Evolutionary conservation across 2,329 filamentous ascomycete species (phyloP).

Genomic region (Botrytis cinerea): DNA sequence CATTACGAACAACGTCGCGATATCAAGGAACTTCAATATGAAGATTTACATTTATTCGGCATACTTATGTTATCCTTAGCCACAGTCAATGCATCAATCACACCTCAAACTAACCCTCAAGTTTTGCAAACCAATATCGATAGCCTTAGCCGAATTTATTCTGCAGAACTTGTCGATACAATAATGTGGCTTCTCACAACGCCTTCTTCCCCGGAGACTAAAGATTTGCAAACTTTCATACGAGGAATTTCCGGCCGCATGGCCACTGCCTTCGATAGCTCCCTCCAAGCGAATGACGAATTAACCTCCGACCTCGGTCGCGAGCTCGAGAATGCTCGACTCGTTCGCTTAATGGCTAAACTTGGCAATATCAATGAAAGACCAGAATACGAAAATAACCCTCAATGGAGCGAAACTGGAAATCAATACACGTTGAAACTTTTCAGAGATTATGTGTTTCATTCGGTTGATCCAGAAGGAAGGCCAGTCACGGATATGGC

Average conservation of each 20-base stretch:
- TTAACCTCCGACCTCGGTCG: slow-evolving; percentile 69
- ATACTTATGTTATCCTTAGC: slow-evolving; percentile 81
- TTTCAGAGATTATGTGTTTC: slow-evolving; percentile 96
- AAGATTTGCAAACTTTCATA: slow-evolving; percentile 79
- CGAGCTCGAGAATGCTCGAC: slow-evolving; percentile 86
- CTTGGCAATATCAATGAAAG: slow-evolving; percentile 87
- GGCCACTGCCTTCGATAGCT: slow-evolving; percentile 72
- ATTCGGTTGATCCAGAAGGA: slow-evolving; percentile 85
- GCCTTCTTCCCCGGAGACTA: slow-evolving; percentile 63
- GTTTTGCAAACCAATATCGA: slow-evolving; percentile 71
- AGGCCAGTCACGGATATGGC: slow-evolving; percentile 83
- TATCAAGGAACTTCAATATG: slow-evolving; percentile 76
- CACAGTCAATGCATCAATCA: slow-evolving; percentile 58
- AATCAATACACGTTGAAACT: slow-evolving; percentile 91
- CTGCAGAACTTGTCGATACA: slow-evolving; percentile 74
- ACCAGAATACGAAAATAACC: slow-evolving; percentile 76
- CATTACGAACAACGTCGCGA: slow-evolving; percentile 73
- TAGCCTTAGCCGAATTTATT: slow-evolving; percentile 74
- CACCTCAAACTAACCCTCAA: slow-evolving; percentile 37
- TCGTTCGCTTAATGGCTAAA: slow-evolving; percentile 79
- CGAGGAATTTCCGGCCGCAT: slow-evolving; percentile 77
- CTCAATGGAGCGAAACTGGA: slow-evolving; percentile 86
- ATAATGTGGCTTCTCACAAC: slow-evolving; percentile 76
- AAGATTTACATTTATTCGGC: slow-evolving; percentile 84
- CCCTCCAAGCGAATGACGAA: slow-evolving; percentile 77